Evolutionary conservation across 129 eudicot species (phyloP).

Genomic region (Solidago caesia): DNA sequence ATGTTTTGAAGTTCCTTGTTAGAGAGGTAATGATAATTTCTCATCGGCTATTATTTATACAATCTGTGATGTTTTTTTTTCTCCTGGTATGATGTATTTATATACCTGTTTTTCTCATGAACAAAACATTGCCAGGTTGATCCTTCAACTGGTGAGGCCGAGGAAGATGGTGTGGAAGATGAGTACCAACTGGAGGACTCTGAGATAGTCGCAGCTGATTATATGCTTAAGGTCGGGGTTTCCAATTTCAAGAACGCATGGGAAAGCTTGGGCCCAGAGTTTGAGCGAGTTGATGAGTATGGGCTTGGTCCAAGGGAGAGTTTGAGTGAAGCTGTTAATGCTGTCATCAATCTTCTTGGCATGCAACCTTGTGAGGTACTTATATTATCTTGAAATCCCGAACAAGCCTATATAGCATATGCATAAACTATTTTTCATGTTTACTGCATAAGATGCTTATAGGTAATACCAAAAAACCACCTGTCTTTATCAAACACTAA

Average conservation of each 20-base stretch:
- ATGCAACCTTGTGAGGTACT: slow-evolving; percentile 97
- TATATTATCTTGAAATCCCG: not conserved
- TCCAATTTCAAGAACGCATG: slow-evolving; percentile 94
- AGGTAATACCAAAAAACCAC: too few relatives aligned
- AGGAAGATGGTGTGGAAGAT: slow-evolving; percentile 94
- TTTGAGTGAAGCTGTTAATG: slow-evolving; percentile 80
- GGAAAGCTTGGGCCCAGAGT: slow-evolving; percentile 84
- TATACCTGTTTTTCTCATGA: not conserved
- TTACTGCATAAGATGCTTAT: too few relatives aligned
- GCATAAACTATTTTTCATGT: too few relatives aligned
- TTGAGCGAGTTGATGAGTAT: slow-evolving; percentile 85
- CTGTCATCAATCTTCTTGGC: slow-evolving; percentile 86
- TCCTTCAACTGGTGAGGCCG: slow-evolving; percentile 95
- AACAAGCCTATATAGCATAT: too few relatives aligned
- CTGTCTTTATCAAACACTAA: too few relatives aligned
- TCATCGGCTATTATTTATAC: not conserved
- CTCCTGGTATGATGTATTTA: not conserved
- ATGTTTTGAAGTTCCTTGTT: slow-evolving; percentile 68
- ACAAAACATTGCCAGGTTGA: slow-evolving; percentile 57
- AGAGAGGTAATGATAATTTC: slow-evolving; percentile 61
- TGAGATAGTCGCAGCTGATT: slow-evolving; percentile 92
- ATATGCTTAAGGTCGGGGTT: slow-evolving; percentile 82
- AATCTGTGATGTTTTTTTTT: not conserved
- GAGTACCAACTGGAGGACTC: slow-evolving; percentile 91
- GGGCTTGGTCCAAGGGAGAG: slow-evolving; percentile 95